phyloP scores from a whole-genome alignment of 805 yeast genomes.

The Scheffersomyces amazonensis region DNA sequence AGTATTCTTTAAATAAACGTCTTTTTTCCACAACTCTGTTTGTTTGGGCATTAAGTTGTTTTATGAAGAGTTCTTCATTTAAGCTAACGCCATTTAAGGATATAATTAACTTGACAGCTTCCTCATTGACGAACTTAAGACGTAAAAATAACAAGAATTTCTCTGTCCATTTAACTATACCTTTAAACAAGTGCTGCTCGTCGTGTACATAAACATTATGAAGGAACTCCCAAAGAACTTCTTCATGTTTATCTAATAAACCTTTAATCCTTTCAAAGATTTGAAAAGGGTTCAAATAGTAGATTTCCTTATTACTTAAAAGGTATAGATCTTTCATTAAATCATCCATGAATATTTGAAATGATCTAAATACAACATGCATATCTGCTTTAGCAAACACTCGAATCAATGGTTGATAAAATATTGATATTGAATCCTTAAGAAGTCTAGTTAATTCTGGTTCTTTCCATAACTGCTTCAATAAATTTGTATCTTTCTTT shows the following conservation, averaged over 20 bases:
- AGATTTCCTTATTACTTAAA: conserved; percentile 54
- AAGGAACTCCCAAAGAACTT: conserved; percentile 67
- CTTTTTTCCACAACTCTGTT: conserved; percentile 35
- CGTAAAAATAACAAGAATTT: conserved; percentile 61
- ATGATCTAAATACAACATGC: conserved; percentile 36
- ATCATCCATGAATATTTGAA: conserved; percentile 37
- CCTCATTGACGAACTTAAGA: conserved; percentile 48
- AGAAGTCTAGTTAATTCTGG: conserved; percentile 75
- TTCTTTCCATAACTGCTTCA: conserved; percentile 81
- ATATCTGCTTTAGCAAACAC: conserved; percentile 35
- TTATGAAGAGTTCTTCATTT: conserved; percentile 27
- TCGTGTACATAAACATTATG: conserved; percentile 84
- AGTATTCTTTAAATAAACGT: conserved; percentile 32
- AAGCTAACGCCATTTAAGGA: conserved; percentile 24
- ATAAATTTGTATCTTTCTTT: conserved; percentile 69
- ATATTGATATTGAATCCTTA: conserved; percentile 58
- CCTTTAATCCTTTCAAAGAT: conserved; percentile 65
- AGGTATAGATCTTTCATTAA: conserved; percentile 67
- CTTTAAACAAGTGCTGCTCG: conserved; percentile 64
- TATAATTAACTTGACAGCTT: conserved; percentile 32
- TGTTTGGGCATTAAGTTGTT: conserved; percentile 41
- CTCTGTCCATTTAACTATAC: conserved; percentile 72
- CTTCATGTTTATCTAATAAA: conserved; percentile 70
- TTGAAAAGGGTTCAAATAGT: conserved; percentile 47
- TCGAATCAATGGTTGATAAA: conserved; percentile 40